Evolutionary conservation across 768 basidiomycete genomes (phyloP).

Genomic region (Cystoderma amianthinum): DNA sequence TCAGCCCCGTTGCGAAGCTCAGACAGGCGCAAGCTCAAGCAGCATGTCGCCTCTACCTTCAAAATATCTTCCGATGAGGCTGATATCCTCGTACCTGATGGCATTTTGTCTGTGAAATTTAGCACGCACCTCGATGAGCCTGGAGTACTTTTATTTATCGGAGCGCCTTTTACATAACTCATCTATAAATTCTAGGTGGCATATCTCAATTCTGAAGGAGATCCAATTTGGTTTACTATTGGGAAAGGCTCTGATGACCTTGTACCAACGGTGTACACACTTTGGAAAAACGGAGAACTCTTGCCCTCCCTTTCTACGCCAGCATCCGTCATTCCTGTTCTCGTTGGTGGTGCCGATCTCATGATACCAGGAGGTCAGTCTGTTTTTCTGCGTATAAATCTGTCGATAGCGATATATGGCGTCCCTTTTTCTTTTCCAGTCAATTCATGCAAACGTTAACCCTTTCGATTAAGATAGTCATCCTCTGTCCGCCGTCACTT

Average conservation of each 20-base stretch:
- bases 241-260: conserved; percentile 64
- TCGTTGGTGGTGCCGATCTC: conserved; percentile 77
- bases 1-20: conserved; percentile 71
- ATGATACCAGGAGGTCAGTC: conserved; percentile 81
- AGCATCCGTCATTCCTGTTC: conserved; percentile 58
- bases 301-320: conserved; percentile 72
- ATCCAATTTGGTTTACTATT: conserved; percentile 74
- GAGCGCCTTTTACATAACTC: conserved; percentile 1
- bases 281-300: conserved; percentile 69
- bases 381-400: too few species aligned
- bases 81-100: conserved; percentile 69
- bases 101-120: conserved; percentile 63
- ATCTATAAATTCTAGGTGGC: conserved; percentile 34
- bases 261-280: conserved; percentile 76
- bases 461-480: conserved; percentile 40
- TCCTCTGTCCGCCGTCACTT: conserved; percentile 40
- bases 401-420: too few species aligned
- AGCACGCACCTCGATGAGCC: conserved; percentile 55
- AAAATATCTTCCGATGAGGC: conserved; percentile 47
- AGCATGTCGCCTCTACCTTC: conserved; percentile 46
- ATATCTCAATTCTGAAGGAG: conserved; percentile 57
- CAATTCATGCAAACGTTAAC: neutral
- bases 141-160: conserved; percentile 56
- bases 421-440: neutral
- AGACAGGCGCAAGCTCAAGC: conserved; percentile 65